Percentiles rank a stretch among this genome's conserved stretches.
Conservation (phyloP, 108 stramenopile species). For the Nitzschia inconspicua region DNA sequence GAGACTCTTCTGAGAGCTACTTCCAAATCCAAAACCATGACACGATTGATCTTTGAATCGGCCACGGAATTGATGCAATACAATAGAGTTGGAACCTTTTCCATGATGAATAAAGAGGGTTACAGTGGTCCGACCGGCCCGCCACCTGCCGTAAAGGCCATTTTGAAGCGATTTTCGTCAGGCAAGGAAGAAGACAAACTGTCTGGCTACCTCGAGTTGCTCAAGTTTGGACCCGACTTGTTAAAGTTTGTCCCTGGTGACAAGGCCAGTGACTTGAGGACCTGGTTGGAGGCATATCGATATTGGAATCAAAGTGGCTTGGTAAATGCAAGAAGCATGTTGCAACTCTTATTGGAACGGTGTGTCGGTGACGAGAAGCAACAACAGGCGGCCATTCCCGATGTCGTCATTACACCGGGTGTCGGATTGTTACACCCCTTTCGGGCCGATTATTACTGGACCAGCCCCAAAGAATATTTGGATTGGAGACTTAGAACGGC, state of each 20-base stretch:
- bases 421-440: conserved; percentile 78
- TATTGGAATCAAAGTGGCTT: conserved; percentile 85
- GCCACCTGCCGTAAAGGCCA: conserved; percentile 78
- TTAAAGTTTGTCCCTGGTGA: conserved; percentile 84
- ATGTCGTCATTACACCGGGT: conserved; percentile 67
- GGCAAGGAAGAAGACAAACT: conserved; percentile 85
- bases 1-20: conserved; percentile 33
- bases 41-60: conserved; percentile 79
- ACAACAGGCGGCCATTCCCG: conserved; percentile 28
- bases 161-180: conserved; percentile 69
- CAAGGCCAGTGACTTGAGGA: conserved; percentile 74
- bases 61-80: conserved; percentile 80
- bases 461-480: conserved; percentile 43
- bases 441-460: conserved; percentile 11
- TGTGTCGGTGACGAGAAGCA: neutral
- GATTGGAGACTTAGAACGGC: conserved; percentile 58
- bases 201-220: conserved; percentile 72
- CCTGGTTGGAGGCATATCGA: conserved; percentile 82
- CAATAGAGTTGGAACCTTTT: conserved; percentile 71
- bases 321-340: conserved; percentile 59
- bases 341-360: conserved; percentile 37
- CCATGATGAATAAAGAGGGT: conserved; percentile 36
- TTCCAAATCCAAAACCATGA: conserved; percentile 38
- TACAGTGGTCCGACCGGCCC: conserved; percentile 51
- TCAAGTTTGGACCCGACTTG: conserved; percentile 80